Evolutionary conservation across 805 yeast genomes (phyloP), one percentile per base, ranked within the genome.

Genomic region (Ogataea pini): DNA sequence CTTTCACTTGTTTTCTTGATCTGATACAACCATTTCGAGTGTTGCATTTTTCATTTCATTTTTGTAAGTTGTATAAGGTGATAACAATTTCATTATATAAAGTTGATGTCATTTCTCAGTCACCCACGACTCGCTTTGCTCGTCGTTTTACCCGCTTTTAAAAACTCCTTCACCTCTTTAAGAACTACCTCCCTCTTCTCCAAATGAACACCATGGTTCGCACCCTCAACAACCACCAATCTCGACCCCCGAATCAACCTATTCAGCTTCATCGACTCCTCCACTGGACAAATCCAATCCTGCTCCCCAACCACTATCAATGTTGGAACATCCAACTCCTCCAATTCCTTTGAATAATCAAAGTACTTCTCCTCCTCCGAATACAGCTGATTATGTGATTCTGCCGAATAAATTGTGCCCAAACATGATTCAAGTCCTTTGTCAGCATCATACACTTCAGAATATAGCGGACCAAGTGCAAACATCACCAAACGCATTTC

Each of bases 271-370:
- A 49, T 19, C 14, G 60, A 55, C 41, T 57, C 59, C 29, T 44
- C 18, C 10, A 46, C 50, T 34, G 63, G 63, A 42, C 63, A 59
- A 16, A 59, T 59, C 61, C 63, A 59, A 33, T 59, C 63, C 31
- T 54, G 49, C 20, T 49, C 52, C 8, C 61, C 63, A 31, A 52
- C 60, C 9, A 59, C 39, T 7, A 59, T 50, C 16, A 59, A 37
- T 4, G 62, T 56, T 19, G 57, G 59, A 24, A 46, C 42, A 17
- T 48, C 33, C 19, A 59, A 17, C 12, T 22, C n/a, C 24, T 49
- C 48, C 13, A 59, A 46, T 22, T 48, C 39, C 9, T 42, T 36
- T 14, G 51, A 48, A 43, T 49, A 59, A 41, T 59, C 61, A 38
- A 59, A 59, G 41, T 54, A 59, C 37, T 58, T 59, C 39, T 59